Evolutionary conservation across 495 filamentous ascomycete genomes (phyloP).

Genomic region (Podospora pseudopauciseta): DNA sequence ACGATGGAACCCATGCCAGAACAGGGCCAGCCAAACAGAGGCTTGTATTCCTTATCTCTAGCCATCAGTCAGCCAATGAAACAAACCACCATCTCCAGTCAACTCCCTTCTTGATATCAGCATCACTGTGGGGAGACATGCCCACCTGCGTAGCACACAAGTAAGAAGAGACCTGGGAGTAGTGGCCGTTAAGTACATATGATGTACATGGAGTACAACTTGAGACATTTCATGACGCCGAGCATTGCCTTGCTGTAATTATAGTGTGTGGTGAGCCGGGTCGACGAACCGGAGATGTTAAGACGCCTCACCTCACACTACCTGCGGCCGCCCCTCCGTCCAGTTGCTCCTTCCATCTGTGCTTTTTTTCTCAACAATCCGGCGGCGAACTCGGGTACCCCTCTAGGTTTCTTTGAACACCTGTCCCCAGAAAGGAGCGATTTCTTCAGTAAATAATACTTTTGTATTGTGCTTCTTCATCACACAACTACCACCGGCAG

Average conservation of each 20-base stretch:
- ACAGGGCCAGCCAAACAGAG: constrained; percentile 25
- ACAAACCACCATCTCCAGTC: background rate
- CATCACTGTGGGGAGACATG: constrained; percentile 8
- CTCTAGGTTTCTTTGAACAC: background rate
- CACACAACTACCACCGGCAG: background rate
- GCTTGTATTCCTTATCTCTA: constrained; percentile 26
- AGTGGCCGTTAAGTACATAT: background rate
- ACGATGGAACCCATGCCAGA: constrained; percentile 16
- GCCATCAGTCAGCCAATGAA: constrained; percentile 24
- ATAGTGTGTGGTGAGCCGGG: background rate
- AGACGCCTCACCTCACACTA: background rate
- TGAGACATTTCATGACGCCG: constrained; percentile 6
- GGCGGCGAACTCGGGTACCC: background rate
- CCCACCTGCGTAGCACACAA: constrained; percentile 3
- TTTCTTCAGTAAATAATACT: background rate
- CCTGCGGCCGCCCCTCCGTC: background rate
- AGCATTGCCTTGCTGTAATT: background rate
- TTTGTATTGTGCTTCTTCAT: background rate
- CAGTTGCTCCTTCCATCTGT: background rate
- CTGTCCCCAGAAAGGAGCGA: background rate
- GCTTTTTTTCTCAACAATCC: background rate
- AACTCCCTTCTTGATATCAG: constrained; percentile 21
- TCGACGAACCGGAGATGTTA: background rate
- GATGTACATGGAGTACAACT: background rate
- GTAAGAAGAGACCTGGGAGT: no score